Evolutionary conservation across 495 filamentous ascomycete species (phyloP), one percentile per base, ranked within the genome.

Genomic region (Aspergillus haitiensis): DNA sequence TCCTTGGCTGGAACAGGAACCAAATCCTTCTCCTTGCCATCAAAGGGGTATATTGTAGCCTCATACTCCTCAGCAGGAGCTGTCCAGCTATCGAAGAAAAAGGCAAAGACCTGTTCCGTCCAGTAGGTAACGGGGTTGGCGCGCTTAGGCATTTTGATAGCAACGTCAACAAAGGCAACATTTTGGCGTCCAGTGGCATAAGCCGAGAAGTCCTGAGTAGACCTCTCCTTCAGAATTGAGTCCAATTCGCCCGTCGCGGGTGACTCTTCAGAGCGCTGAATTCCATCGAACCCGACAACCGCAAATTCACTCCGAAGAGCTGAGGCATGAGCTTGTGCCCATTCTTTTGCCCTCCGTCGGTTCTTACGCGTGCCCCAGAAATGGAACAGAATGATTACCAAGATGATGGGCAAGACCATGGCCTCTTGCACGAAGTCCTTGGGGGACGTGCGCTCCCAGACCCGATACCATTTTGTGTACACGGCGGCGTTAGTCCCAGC

Each of bases 101-200:
- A 90, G 59, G 84, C 80, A 39, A 90, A 72, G 16, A 81, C 70
- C 10, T 70, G 72, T 69, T 98, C 94, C 62, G 84, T 80, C 39
- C 88, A 65, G 69, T 86, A 84, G 51, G 81, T 83, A 49, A 94
- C 64, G 0, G 94, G 95, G 78, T 96, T 98, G 77, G 91, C 95
- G 54, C 93, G 86, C 82, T 94, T 96, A 64, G 85, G 77, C 49
- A 98, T 81, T 49, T 84, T 88, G 65, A 98, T 73, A 69, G 88
- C 86, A 61, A 96, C 75, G 64, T 98, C 91, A 64, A 93, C 74
- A 70, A 93, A 97, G 13, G 94, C 93, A 56, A 96, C 83, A 67
- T 98, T 98, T 75, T 92, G 89, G 55, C 94, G 84, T 21, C 94
- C 94, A 50, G 91, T 93, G n/a, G 92, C 93, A 70, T 98, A 98